These are phyloP conservation scores for Eimeria praecox DNA, from an alignment of 169 alveolate genomes.

Conservation along the genomic window DNA sequence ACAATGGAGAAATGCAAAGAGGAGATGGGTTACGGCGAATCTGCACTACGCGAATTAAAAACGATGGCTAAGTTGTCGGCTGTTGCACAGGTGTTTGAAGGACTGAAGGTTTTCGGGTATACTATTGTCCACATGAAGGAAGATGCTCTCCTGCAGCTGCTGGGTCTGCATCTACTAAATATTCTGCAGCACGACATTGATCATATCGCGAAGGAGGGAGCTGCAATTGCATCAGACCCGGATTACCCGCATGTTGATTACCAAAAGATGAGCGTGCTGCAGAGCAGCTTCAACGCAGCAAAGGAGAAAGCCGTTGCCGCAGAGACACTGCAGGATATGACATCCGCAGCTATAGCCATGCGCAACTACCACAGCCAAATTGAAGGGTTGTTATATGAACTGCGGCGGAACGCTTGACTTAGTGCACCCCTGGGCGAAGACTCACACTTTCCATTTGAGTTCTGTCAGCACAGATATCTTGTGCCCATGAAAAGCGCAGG, in stretches of 20 bases:
- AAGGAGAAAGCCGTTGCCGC: not conserved
- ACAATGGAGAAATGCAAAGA: not conserved
- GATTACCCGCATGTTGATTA: not conserved
- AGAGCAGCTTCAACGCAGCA: not conserved
- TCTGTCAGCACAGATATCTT: not conserved
- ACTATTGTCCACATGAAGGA: not conserved
- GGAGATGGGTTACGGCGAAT: not conserved
- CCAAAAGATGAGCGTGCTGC: not conserved
- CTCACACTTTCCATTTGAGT: not conserved
- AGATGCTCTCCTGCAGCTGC: slow-evolving; percentile 12
- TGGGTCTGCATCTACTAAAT: not conserved
- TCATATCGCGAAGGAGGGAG: not conserved
- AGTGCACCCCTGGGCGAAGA: not conserved
- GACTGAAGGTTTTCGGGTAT: not conserved
- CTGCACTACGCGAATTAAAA: not conserved
- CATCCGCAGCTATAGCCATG: slow-evolving; percentile 25
- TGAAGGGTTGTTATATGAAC: not conserved
- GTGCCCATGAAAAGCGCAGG: not conserved
- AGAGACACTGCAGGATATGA: not conserved
- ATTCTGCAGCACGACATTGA: not conserved
- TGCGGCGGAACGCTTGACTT: not conserved
- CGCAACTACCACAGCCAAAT: not conserved
- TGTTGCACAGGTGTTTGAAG: slow-evolving; percentile 9
- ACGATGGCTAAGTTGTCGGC: slow-evolving; percentile 5
- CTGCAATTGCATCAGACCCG: not conserved